Conservation (phyloP, 2,329 filamentous ascomycete species). For the Ophiostoma ulmi region DNA sequence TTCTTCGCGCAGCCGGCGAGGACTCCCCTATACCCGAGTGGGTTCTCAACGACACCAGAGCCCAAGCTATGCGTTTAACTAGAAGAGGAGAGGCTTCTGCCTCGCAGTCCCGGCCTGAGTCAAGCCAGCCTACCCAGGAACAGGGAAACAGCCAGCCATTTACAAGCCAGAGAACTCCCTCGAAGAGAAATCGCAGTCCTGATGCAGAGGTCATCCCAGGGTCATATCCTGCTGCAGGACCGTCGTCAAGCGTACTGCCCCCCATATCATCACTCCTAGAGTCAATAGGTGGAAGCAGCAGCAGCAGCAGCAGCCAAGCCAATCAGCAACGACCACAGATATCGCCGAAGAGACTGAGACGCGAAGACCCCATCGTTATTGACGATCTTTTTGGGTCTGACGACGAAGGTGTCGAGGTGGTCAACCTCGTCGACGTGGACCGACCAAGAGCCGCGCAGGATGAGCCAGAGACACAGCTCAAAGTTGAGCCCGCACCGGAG, state of each 20-base stretch:
- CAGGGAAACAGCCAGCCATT: neutral
- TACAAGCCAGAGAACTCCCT: neutral
- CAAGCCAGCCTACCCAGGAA: neutral
- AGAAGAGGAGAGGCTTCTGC: neutral
- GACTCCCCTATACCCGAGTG: neutral
- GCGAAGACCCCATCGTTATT: neutral
- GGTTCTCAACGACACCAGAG: neutral
- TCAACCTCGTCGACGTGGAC: slow-evolving; percentile 36
- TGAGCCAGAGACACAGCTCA: neutral
- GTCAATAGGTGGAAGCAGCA: slow-evolving; percentile 14
- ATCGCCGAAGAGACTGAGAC: slow-evolving; percentile 18
- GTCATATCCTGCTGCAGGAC: neutral
- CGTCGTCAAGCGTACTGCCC: neutral
- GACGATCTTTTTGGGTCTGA: slow-evolving; percentile 23
- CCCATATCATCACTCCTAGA: slow-evolving; percentile 5
- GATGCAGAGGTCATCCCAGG: neutral
- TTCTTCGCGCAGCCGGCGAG: neutral
- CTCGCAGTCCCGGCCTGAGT: neutral
- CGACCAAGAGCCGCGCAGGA: slow-evolving; percentile 14
- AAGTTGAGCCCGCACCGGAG: neutral
- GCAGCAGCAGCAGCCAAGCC: slow-evolving; percentile 6
- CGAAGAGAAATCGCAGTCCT: neutral
- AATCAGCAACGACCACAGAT: slow-evolving; percentile 14
- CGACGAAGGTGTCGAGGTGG: slow-evolving; percentile 31
- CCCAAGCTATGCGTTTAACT: neutral